phyloP scores from a whole-genome alignment of 1,284 basidiomycete genomes.

The Puccinia hordei region DNA sequence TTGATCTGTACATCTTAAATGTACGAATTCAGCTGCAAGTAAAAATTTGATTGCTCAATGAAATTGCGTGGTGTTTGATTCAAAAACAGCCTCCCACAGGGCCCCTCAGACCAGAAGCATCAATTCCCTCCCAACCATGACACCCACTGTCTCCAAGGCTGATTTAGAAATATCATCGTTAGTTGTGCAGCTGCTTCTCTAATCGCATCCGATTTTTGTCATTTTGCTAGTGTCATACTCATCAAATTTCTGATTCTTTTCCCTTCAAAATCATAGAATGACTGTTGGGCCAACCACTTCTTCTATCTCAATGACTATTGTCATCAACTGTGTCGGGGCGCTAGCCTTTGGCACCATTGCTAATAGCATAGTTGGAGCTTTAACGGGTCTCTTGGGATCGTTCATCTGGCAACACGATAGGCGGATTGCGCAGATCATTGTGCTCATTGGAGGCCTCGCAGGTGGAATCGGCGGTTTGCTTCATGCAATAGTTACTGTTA shows the following conservation, averaged over 20 bases:
- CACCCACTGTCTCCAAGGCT: background rate
- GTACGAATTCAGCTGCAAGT: background rate
- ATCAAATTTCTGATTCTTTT: background rate
- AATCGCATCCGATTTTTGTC: background rate
- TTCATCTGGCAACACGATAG: constrained; percentile 23
- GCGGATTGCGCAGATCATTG: background rate
- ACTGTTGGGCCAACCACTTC: background rate
- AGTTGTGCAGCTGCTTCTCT: background rate
- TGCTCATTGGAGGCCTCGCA: constrained; percentile 28
- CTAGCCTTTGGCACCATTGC: constrained; percentile 34
- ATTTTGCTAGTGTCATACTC: background rate
- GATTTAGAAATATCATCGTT: constrained; percentile 26
- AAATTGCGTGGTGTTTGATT: constrained; percentile 7
- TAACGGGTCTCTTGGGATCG: constrained; percentile 43
- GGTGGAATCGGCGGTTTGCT: constrained; percentile 42
- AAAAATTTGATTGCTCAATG: constrained; percentile 15
- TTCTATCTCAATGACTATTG: background rate
- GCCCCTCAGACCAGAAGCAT: constrained; percentile 5
- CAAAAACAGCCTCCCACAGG: constrained; percentile 1
- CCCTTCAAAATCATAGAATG: background rate
- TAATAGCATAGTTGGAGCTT: constrained; percentile 37
- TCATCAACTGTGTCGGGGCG: constrained; percentile 30
- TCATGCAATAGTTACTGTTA: constrained; percentile 36
- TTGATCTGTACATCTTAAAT: constrained; percentile 6
- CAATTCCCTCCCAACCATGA: constrained; percentile 8